Base-by-base conservation (phyloP, 768 basidiomycete species). In the Sporobolomyces phaffii region DNA sequence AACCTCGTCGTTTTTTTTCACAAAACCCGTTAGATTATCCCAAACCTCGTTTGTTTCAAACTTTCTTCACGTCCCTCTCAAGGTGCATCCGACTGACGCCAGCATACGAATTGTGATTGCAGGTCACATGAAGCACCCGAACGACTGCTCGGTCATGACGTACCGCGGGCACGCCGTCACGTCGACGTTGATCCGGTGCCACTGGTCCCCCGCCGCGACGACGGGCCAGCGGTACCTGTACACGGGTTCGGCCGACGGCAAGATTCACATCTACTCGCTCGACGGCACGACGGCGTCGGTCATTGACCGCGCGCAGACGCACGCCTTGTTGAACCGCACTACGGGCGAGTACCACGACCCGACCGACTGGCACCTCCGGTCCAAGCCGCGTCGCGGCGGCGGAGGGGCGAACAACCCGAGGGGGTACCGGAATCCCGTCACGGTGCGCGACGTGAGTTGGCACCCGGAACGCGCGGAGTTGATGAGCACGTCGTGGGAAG, bases 381-480 rank as follows among this genome's bases (percentile, higher is more conserved):
- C 34, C n/a, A 26, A 38, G 18, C 13, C 38, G 9, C 38, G 38
- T 38, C 38, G 38, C 17, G 9, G 10, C 11, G 45, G 22, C 29
- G 33, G 49, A 40, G 34, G 34, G 24, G 71, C 65, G 24, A 75
- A 78, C n/a, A 33, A 74, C 22, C 68, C 74, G 47, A 74, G 65
- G 76, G 77, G 48, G 64, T 73, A 43, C 54, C 52, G 74, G 74
- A 8, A 11, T 14, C 43, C 43, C 22, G 56, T 44, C 14, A 89
- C 88, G 68, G 92, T 97, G 5, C 85, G 94, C 47, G 94, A 98
- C 75, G 91, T 97, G 67, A 88, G 88, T 75, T 99, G 96, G 96
- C 91, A 91, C 77, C 85, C 88, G 20, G 76, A 88, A 84, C 87
- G 93, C 81, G 92, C 94, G 43, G 86, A 88, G 26, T 76, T 99